A percentile compares a stretch with the other conserved stretches of the same genome.
Evolutionary conservation across 164 flowering plant species (phyloP).

Genomic region (Protea cynaroides): DNA sequence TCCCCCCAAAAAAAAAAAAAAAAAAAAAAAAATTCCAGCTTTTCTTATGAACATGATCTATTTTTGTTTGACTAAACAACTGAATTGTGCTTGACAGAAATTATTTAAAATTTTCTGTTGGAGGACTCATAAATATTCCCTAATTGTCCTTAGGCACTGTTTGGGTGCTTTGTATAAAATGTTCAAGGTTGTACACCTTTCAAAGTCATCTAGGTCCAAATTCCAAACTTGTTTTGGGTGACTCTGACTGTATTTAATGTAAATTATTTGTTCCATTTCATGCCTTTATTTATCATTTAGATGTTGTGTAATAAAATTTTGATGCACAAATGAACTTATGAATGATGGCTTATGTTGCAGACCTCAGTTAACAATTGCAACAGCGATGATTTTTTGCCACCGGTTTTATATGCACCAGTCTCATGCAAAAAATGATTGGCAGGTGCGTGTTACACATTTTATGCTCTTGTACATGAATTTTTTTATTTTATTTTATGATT

Average conservation of each 20-base stretch:
- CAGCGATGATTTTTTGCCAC: slow-evolving; percentile 61
- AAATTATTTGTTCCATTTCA: too few relatives aligned
- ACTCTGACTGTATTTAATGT: not conserved
- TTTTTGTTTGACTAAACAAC: too few relatives aligned
- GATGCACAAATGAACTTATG: not conserved
- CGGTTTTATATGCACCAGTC: slow-evolving; percentile 63
- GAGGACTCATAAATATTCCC: too few relatives aligned
- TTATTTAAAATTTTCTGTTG: too few relatives aligned
- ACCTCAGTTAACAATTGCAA: slow-evolving; percentile 51
- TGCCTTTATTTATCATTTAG: too few relatives aligned
- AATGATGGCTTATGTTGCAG: slow-evolving; percentile 30
- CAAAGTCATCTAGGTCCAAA: not conserved
- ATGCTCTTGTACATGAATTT: not conserved
- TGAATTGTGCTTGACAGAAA: too few relatives aligned
- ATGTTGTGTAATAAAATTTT: not conserved
- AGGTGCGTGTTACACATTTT: slow-evolving; percentile 27
- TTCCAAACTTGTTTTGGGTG: not conserved
- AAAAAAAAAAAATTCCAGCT: too few relatives aligned
- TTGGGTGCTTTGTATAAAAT: too few relatives aligned
- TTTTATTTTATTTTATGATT: not conserved
- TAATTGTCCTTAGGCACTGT: too few relatives aligned
- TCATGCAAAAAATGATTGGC: slow-evolving; percentile 61
- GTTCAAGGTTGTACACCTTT: too few relatives aligned
- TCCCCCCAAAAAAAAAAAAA: too few relatives aligned
- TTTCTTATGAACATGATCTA: too few relatives aligned